phyloP scores from a whole-genome alignment of 495 filamentous ascomycete genomes.

The Astrothelium subdiscretum region DNA sequence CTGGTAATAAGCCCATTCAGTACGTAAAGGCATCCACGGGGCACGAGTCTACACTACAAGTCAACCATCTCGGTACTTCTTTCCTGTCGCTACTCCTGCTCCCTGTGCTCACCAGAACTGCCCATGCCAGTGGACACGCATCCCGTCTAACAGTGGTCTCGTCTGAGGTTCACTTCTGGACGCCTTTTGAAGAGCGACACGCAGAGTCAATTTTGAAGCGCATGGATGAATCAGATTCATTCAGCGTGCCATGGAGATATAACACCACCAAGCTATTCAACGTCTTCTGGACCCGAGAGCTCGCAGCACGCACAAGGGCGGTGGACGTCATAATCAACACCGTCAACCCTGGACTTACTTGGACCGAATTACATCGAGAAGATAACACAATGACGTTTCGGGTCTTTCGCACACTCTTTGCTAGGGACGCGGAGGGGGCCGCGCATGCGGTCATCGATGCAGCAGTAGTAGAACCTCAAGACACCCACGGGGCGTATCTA shows the following conservation, averaged over 20 bases:
- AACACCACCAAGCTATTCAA: slow-evolving; percentile 14
- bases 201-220: background rate
- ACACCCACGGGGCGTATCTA: slow-evolving; percentile 14
- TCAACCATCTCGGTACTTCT: slow-evolving; percentile 48
- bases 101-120: slow-evolving; percentile 26
- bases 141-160: background rate
- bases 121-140: background rate
- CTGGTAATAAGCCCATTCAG: slow-evolving; percentile 4
- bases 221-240: slow-evolving; percentile 6
- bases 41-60: slow-evolving; percentile 45
- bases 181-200: slow-evolving; percentile 1
- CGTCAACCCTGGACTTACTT: slow-evolving; percentile 13
- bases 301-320: slow-evolving; percentile 3
- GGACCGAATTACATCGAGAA: slow-evolving; percentile 8
- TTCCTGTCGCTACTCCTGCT: slow-evolving; percentile 45
- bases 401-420: slow-evolving; percentile 8
- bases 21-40: slow-evolving; percentile 23
- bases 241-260: slow-evolving; percentile 4
- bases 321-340: slow-evolving; percentile 16
- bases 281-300: slow-evolving; percentile 14
- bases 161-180: slow-evolving; percentile 4
- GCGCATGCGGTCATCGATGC: slow-evolving; percentile 13
- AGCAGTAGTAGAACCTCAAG: slow-evolving; percentile 6
- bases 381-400: background rate
- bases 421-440: slow-evolving; percentile 8